Conservation (phyloP, 2,329 filamentous ascomycete species). For the Plenodomus tracheiphilus region DNA sequence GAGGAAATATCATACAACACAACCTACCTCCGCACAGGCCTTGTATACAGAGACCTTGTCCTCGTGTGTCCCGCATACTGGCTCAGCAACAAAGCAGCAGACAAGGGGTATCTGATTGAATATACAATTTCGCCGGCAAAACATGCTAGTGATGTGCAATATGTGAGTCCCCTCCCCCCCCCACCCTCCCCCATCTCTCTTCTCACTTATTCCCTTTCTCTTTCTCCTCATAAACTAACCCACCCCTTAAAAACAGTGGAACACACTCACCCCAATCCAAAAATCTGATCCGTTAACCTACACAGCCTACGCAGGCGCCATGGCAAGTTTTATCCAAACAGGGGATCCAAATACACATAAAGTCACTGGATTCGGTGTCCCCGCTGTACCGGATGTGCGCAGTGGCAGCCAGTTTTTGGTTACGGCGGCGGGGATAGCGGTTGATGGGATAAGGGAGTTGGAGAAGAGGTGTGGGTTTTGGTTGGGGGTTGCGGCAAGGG, state of each 20-base stretch:
- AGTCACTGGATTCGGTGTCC: conserved; percentile 50
- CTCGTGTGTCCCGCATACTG: conserved; percentile 64
- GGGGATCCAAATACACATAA: conserved; percentile 63
- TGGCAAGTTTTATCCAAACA: conserved; percentile 63
- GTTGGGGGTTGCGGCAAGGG: conserved; percentile 50
- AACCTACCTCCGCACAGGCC: conserved; percentile 56
- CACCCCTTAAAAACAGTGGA: conserved; percentile 52
- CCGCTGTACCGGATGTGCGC: conserved; percentile 52
- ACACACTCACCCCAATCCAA: conserved; percentile 58
- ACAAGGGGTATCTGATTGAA: conserved; percentile 58
- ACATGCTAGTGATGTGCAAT: conserved; percentile 59
- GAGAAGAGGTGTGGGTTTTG: conserved; percentile 59
- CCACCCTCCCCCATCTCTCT: not conserved
- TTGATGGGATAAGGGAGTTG: conserved; percentile 46
- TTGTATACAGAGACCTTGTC: conserved; percentile 62
- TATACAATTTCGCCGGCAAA: conserved; percentile 63
- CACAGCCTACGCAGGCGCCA: conserved; percentile 60
- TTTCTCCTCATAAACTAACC: too few relatives aligned
- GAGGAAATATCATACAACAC: conserved; percentile 57
- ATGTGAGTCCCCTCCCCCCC: conserved; percentile 51
- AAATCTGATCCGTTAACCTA: conserved; percentile 58
- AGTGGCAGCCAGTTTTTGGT: conserved; percentile 57
- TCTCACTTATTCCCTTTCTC: not conserved
- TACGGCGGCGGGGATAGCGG: conserved; percentile 49
- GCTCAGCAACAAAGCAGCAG: conserved; percentile 54